Conservation (phyloP, 2,329 filamentous ascomycete genomes). For the Microdochium trichocladiopsis region DNA sequence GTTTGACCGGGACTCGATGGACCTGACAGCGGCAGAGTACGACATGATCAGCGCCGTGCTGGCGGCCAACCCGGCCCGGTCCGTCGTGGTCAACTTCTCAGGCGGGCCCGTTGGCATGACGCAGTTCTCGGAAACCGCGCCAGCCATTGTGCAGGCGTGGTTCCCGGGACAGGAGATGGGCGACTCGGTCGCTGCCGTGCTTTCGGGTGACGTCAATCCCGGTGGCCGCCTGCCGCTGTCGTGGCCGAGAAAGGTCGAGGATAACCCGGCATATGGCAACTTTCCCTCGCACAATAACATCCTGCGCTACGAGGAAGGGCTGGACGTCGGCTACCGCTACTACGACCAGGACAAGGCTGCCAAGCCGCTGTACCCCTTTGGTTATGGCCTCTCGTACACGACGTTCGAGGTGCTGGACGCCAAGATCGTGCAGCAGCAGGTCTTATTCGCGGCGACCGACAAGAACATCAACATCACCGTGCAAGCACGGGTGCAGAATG, state of each 20-base stretch:
- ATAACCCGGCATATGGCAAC: slow-evolving; percentile 65
- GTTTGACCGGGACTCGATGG: slow-evolving; percentile 58
- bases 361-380: slow-evolving; percentile 60
- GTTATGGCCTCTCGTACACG: no score
- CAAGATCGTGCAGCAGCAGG: slow-evolving; percentile 29
- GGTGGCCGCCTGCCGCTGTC: slow-evolving; percentile 65
- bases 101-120: slow-evolving; percentile 64
- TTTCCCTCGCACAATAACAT: slow-evolving; percentile 60
- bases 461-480: slow-evolving; percentile 1
- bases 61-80: slow-evolving; percentile 55
- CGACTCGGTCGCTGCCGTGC: slow-evolving; percentile 59
- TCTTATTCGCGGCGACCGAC: neutral
- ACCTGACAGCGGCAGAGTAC: slow-evolving; percentile 55
- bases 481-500: slow-evolving; percentile 44
- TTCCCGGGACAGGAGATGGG: slow-evolving; percentile 66
- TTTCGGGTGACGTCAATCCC: slow-evolving; percentile 57
- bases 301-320: slow-evolving; percentile 64
- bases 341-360: slow-evolving; percentile 56
- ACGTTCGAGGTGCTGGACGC: slow-evolving; percentile 56
- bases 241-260: slow-evolving; percentile 56
- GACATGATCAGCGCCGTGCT: slow-evolving; percentile 56
- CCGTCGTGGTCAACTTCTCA: slow-evolving; percentile 60
- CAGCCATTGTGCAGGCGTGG: no score
- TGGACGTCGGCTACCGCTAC: slow-evolving; percentile 68
- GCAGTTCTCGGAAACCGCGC: slow-evolving; percentile 54